Conservation (phyloP, 495 filamentous ascomycete genomes). For the Baudoinia panamericana region DNA sequence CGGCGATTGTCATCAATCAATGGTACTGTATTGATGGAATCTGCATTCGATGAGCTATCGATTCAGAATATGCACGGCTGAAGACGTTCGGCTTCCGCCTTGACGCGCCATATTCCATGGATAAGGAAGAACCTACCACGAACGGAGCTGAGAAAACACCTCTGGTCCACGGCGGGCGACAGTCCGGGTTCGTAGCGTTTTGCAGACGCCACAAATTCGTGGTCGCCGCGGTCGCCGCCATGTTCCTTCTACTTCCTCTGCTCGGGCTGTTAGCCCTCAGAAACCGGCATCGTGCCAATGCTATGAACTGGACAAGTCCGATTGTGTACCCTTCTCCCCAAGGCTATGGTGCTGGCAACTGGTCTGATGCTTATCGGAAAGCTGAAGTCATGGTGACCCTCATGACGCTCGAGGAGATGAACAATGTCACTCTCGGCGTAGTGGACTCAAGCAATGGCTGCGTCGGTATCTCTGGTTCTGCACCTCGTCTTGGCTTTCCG, state of each 20-base stretch:
- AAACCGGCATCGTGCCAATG: slow-evolving; percentile 6
- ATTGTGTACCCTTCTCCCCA: slow-evolving; percentile 14
- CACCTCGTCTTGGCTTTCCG: slow-evolving; percentile 38
- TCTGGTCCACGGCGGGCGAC: neutral
- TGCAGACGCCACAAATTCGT: slow-evolving; percentile 7
- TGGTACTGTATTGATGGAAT: too few species aligned
- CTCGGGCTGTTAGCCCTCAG: slow-evolving; percentile 11
- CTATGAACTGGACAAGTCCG: slow-evolving; percentile 11
- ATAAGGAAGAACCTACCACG: neutral
- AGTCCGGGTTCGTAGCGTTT: slow-evolving; percentile 1
- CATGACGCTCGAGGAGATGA: slow-evolving; percentile 21
- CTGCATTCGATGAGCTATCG: too few species aligned
- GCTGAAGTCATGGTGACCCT: slow-evolving; percentile 16
- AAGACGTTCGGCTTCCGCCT: neutral
- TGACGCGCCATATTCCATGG: slow-evolving; percentile 3
- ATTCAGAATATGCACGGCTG: neutral
- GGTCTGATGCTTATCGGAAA: slow-evolving; percentile 9
- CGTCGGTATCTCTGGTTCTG: slow-evolving; percentile 9
- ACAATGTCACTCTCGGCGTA: slow-evolving; percentile 22
- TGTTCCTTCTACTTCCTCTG: slow-evolving; percentile 8
- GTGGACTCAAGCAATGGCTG: slow-evolving; percentile 9
- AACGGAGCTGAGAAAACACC: slow-evolving; percentile 5
- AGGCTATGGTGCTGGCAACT: slow-evolving; percentile 14
- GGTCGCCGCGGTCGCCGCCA: slow-evolving; percentile 1
- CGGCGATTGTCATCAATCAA: too few species aligned